A percentile compares a stretch with the other conserved stretches of the same genome.
These are phyloP conservation scores for Podospora anserina DNA, from an alignment of 495 filamentous ascomycete genomes.

Conservation along the genomic window DNA sequence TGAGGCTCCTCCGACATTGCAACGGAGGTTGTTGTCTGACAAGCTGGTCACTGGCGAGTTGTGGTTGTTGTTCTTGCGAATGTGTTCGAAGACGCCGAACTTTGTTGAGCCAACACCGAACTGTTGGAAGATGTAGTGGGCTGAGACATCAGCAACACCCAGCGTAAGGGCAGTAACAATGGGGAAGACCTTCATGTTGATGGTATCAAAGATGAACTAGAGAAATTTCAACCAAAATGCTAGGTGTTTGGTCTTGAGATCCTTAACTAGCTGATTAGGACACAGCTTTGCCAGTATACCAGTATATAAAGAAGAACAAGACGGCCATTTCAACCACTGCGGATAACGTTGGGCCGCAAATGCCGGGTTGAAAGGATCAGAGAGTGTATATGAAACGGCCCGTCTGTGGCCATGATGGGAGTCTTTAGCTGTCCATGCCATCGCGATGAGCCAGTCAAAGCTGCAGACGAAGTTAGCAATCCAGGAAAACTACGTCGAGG, in stretches of 20 bases:
- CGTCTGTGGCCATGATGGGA: slow-evolving; percentile 16
- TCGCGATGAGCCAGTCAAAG: slow-evolving; percentile 13
- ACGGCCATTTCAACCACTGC: neutral
- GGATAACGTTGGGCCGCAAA: slow-evolving; percentile 20
- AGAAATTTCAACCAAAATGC: too few relatives aligned
- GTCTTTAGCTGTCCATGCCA: slow-evolving; percentile 14
- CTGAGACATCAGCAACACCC: slow-evolving; percentile 36
- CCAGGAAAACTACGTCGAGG: slow-evolving; percentile 14
- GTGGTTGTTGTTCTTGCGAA: slow-evolving; percentile 55
- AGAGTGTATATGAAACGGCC: slow-evolving; percentile 29
- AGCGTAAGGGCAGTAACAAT: slow-evolving; percentile 35
- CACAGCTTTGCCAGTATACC: too few relatives aligned
- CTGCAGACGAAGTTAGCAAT: slow-evolving; percentile 10
- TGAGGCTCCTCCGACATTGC: slow-evolving; percentile 54
- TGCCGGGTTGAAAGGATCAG: slow-evolving; percentile 25
- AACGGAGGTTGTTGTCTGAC: slow-evolving; percentile 51
- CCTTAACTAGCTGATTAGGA: too few relatives aligned
- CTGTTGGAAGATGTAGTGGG: slow-evolving; percentile 51
- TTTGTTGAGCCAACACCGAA: slow-evolving; percentile 45
- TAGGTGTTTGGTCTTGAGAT: too few relatives aligned
- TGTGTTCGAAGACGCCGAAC: slow-evolving; percentile 48
- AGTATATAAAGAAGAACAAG: neutral
- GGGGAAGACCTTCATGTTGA: slow-evolving; percentile 37
- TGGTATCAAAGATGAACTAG: neutral
- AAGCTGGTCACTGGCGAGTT: slow-evolving; percentile 59